Base-by-base conservation (phyloP, 495 filamentous ascomycete genomes). In the Pseudomonodictys pantanalensis region DNA sequence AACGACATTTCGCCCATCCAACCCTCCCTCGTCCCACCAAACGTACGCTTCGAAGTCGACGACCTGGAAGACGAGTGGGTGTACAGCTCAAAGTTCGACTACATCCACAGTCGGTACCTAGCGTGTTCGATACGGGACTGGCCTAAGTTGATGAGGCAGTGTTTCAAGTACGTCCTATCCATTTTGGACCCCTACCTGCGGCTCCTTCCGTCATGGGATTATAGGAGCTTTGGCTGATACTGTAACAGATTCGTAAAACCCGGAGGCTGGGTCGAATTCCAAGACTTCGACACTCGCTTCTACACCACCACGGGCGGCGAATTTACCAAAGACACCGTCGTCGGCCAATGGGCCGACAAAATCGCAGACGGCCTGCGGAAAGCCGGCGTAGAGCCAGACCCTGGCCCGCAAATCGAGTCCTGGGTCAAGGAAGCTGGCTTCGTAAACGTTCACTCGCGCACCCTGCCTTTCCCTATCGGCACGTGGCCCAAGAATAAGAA, bases 201-300 rank as follows among this genome's bases (percentile, higher is more conserved):
- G n/a, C n/a, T n/a, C n/a, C n/a, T n/a, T n/a, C n/a, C n/a, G n/a
- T n/a, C n/a, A n/a, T n/a, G n/a, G n/a, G n/a, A n/a, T n/a, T n/a
- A n/a, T n/a, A n/a, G n/a, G n/a, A n/a, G n/a, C n/a, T n/a, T n/a
- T n/a, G n/a, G n/a, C n/a, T n/a, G n/a, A n/a, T n/a, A n/a, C n/a
- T n/a, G n/a, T n/a, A n/a, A n/a, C n/a, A n/a, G n/a, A n/a, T n/a
- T n/a, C n/a, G n/a, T n/a, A n/a, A n/a, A n/a, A n/a, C 81, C 81
- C 3, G 80, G 81, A 47, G 81, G 76, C 32, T 83, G 77, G 69
- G 66, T 82, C 35, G 82, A 85, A 56, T 67, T 81, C 53, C 75
- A 79, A 55, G 81, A 84, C 54, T 65, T 60, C 54, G 64, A 69
- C 23, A 60, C 79, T 24, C 62, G 67, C 30, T 70, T 71, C 38